Evolutionary conservation across 169 alveolate genomes (phyloP).

Genomic region (Perkinsus chesapeaki): DNA sequence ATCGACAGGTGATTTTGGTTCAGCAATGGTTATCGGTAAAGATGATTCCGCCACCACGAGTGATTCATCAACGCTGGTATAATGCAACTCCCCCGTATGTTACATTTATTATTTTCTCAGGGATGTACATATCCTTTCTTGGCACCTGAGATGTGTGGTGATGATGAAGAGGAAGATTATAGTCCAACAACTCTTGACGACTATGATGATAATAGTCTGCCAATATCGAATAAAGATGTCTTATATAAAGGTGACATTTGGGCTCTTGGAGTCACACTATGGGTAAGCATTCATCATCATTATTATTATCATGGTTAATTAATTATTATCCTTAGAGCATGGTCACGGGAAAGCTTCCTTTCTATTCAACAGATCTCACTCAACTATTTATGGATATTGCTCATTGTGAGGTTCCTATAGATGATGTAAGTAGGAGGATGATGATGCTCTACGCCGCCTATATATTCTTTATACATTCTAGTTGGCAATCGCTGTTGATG

Average conservation of each 20-base stretch:
- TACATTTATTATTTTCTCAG: background rate
- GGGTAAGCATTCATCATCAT: background rate
- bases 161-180: background rate
- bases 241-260: background rate
- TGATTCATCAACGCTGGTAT: background rate
- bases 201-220: background rate
- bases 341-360: background rate
- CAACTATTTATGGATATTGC: background rate
- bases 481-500: background rate
- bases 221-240: background rate
- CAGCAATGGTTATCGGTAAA: background rate
- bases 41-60: background rate
- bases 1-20: background rate
- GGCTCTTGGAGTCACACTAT: background rate
- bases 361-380: background rate
- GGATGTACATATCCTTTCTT: background rate
- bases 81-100: background rate
- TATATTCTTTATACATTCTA: background rate
- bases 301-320: too few species aligned
- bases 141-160: background rate
- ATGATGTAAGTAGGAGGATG: background rate
- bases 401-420: background rate
- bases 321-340: background rate
- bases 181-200: too few species aligned
- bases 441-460: background rate